Percentiles rank a stretch among this genome's conserved stretches.
Conservation (phyloP, 306 rosid genomes). For the Cercis canadensis region DNA sequence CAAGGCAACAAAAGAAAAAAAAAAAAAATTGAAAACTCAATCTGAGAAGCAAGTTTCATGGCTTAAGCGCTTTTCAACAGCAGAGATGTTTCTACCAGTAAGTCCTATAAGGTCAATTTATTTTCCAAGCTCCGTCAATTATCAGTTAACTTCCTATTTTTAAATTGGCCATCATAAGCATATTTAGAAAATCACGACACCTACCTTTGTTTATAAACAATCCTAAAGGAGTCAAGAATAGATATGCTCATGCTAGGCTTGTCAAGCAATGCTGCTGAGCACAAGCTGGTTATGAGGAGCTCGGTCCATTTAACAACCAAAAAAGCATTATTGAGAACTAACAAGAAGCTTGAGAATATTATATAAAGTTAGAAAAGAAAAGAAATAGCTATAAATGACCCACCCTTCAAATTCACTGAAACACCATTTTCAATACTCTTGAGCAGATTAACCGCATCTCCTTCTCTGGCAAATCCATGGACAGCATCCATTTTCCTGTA, state of each 20-base stretch:
- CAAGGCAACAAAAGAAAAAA: background rate
- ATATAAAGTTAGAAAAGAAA: background rate
- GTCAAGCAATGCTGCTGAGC: conserved; percentile 32
- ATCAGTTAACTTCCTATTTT: conserved; percentile 20
- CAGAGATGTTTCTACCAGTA: conserved; percentile 12
- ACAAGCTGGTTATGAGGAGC: conserved; percentile 27
- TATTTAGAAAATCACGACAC: conserved; percentile 8
- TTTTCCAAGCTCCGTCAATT: background rate
- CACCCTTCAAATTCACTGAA: conserved; percentile 80
- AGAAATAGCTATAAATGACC: conserved; percentile 37
- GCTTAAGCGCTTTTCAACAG: conserved; percentile 20
- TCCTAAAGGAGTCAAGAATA: conserved; percentile 27
- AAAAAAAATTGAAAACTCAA: background rate
- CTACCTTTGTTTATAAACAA: conserved; percentile 16
- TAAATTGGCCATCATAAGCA: conserved; percentile 13
- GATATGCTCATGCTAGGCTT: conserved; percentile 31
- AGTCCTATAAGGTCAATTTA: background rate
- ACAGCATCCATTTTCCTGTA: conserved; percentile 91
- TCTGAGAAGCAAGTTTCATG: background rate
- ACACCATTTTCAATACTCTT: conserved; percentile 82
- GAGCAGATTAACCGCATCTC: conserved; percentile 74
- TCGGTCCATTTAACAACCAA: conserved; percentile 33
- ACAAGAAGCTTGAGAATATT: conserved; percentile 14
- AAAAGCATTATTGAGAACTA: conserved; percentile 9
- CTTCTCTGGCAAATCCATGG: conserved; percentile 97